These are phyloP conservation scores for Penicillium sp. DNA, from an alignment of 2,329 filamentous ascomycete genomes.

Conservation along the genomic window DNA sequence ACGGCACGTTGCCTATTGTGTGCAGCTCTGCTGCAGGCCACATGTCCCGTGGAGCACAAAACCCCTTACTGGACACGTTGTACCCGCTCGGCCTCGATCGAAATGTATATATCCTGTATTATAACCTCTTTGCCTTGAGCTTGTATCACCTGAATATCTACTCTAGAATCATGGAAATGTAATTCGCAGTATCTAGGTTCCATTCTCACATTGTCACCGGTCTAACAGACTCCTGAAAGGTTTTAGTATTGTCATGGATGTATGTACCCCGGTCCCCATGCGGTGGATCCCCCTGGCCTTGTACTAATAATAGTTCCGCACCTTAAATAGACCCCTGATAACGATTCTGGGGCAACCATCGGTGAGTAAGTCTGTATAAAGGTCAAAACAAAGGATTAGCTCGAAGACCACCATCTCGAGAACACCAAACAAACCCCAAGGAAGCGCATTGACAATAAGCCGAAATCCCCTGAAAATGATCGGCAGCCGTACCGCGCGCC, in stretches of 20 bases:
- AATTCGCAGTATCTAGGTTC: too few relatives aligned
- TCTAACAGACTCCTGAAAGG: not conserved
- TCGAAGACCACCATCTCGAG: not conserved
- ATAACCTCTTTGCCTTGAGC: not conserved
- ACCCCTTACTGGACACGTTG: not conserved
- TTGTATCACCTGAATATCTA: not conserved
- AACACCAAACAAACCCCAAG: not conserved
- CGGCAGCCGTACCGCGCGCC: not conserved
- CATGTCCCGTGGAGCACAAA: not conserved
- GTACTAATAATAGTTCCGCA: constrained; percentile 11
- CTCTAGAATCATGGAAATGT: not conserved
- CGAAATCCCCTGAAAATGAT: constrained; percentile 10
- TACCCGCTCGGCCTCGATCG: not conserved
- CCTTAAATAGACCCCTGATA: constrained; percentile 7
- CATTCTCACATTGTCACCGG: not conserved
- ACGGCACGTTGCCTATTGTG: not conserved
- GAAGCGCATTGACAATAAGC: not conserved
- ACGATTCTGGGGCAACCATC: constrained; percentile 1
- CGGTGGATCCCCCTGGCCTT: not conserved
- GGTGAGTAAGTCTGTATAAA: constrained; percentile 1
- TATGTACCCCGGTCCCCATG: too few relatives aligned
- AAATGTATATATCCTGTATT: constrained; percentile 4
- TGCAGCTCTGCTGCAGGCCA: not conserved
- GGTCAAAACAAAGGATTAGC: too few relatives aligned
- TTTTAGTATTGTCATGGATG: not conserved